These are phyloP conservation scores for Aethionema arabicum DNA, from an alignment of 345 rosid species.

Conservation along the genomic window DNA sequence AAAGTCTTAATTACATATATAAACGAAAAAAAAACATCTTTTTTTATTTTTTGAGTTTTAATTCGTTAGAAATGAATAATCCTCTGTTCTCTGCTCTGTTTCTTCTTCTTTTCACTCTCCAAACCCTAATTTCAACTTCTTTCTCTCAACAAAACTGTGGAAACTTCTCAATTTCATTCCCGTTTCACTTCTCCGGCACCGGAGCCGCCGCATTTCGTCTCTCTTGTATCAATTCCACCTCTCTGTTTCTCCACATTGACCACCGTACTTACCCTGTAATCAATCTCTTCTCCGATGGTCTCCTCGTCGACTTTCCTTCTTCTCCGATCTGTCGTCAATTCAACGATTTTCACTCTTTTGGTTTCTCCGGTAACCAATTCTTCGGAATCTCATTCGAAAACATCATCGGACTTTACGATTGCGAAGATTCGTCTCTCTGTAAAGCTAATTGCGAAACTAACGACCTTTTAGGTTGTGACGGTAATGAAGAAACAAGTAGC, in stretches of 20 bases:
- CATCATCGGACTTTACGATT: conserved; percentile 71
- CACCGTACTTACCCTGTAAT: conserved; percentile 47
- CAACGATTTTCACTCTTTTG: conserved; percentile 61
- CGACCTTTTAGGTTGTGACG: conserved; percentile 62
- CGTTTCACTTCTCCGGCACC: conserved; percentile 58
- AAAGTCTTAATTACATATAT: conserved; percentile 1
- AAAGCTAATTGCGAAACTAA: conserved; percentile 66
- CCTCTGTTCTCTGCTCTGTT: conserved; percentile 37
- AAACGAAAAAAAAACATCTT: conserved; percentile 11
- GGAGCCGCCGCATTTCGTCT: conserved; percentile 48
- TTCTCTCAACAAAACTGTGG: conserved; percentile 55
- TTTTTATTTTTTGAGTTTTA: conserved; percentile 9
- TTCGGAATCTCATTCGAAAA: conserved; percentile 67
- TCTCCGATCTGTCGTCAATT: conserved; percentile 63
- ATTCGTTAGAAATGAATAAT: conserved; percentile 13
- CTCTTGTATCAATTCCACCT: conserved; percentile 59
- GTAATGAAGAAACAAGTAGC: conserved; percentile 32
- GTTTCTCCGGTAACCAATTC: conserved; percentile 43
- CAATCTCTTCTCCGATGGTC: conserved; percentile 67
- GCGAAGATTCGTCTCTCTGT: conserved; percentile 83
- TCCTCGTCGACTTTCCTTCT: conserved; percentile 65
- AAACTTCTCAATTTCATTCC: conserved; percentile 52
- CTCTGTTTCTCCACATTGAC: conserved; percentile 56
- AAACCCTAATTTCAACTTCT: conserved; percentile 35
- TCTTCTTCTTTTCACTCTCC: conserved; percentile 40